Base-by-base conservation (phyloP, 2,329 filamentous ascomycete species). In the Cercospora janseana region DNA sequence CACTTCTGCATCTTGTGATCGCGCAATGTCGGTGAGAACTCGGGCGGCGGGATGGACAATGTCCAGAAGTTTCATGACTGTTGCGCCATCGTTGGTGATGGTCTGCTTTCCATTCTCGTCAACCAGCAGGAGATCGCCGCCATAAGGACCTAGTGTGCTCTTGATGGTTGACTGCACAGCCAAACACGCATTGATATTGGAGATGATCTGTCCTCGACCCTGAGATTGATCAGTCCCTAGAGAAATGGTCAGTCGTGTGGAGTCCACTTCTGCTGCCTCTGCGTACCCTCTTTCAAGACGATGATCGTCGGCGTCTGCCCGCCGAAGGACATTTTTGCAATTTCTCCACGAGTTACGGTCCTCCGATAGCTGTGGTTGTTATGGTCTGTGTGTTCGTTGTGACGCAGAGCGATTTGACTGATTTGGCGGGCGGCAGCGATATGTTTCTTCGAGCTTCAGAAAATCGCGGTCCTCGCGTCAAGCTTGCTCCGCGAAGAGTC, bases 41-140 rank as follows among this genome's bases (percentile, higher is more conserved):
- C 91, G 86, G 64, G 93, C 93, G 61, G 93, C 93, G 62, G 93
- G 93, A 77, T 98, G 93, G 56, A 98, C 88, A 66, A 98, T 97
- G 70, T 98, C 93, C 69, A 98, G 87, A 48, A 98, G 87, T 88
- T 96, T 97, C 93, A 98, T 98, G 55, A 97, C 93, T 43, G 93
- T 98, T 41, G 93, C 93, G 68, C 93, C 93, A 76, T 98, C 93
- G 74, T 98, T 98, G 64, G 93, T 98, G 69, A 98, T 97, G 48
- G 93, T 98, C 76, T 96, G 90, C 72, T 76, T 85, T 71, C 93
- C 93, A 78, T 96, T 96, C 72, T 84, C 85, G 73, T 97, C 93
- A 49, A 97, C 92, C 75, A 98, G 85, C 70, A 98, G 79, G 69
- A 97, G 76, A 75, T 98, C 93, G 66, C 93, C 93, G 69, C 93